These are phyloP conservation scores for Austroboletus novae-zelandiae DNA, from an alignment of 1,284 basidiomycete genomes.

Conservation along the genomic window DNA sequence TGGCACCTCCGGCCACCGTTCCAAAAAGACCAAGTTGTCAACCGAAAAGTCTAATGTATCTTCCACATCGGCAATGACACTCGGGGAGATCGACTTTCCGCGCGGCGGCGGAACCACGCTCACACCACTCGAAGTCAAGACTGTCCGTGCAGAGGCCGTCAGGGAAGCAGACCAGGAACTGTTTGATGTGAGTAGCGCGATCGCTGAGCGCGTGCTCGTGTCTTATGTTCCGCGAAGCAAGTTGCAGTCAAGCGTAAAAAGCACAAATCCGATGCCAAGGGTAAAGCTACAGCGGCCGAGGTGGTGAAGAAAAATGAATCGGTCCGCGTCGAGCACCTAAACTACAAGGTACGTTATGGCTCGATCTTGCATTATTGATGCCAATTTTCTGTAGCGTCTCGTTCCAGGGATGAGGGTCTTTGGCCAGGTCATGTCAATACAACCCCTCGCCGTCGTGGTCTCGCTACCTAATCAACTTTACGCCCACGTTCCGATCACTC, in stretches of 20 bases:
- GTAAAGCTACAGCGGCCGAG: constrained; percentile 31
- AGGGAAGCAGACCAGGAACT: constrained; percentile 83
- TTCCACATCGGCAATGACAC: constrained; percentile 42
- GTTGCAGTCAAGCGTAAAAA: constrained; percentile 32
- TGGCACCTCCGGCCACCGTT: constrained; percentile 41
- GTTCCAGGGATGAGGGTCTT: constrained; percentile 84
- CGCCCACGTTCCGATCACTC: constrained; percentile 93
- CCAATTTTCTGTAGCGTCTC: constrained; percentile 58
- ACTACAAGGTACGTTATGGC: constrained; percentile 73
- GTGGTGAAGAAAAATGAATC: constrained; percentile 36
- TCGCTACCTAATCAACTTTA: constrained; percentile 95
- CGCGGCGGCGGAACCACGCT: constrained; percentile 83
- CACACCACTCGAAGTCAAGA: constrained; percentile 90
- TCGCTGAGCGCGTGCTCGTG: constrained; percentile 7
- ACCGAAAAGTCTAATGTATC: constrained; percentile 24
- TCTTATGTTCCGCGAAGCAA: constrained; percentile 16
- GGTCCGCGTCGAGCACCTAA: constrained; percentile 85
- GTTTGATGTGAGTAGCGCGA: constrained; percentile 51
- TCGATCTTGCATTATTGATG: neutral
- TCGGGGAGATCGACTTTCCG: constrained; percentile 91
- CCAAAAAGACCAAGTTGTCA: constrained; percentile 53
- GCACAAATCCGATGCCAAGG: constrained; percentile 50
- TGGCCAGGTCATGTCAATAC: constrained; percentile 82
- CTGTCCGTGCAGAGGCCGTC: constrained; percentile 79
- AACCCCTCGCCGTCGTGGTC: constrained; percentile 88